Percentiles rank a stretch among this genome's conserved stretches.
These are phyloP conservation scores for Saitozyma sp. DNA, from an alignment of 768 basidiomycete genomes.

Conservation along the genomic window DNA sequence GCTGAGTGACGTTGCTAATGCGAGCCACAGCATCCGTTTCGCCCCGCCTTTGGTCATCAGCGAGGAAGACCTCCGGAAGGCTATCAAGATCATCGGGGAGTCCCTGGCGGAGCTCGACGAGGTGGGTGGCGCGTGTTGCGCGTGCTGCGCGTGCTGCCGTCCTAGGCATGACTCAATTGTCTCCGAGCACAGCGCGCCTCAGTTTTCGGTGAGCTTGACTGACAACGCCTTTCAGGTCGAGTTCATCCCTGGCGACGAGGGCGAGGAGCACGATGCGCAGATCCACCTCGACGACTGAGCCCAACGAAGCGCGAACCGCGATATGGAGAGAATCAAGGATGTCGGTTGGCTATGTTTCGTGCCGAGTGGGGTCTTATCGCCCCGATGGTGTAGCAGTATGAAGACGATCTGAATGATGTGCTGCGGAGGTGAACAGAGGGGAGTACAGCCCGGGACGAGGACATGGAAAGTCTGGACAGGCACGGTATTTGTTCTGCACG, in stretches of 20 bases:
- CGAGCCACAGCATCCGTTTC: slow-evolving; percentile 74
- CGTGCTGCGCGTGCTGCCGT: too few relatives aligned
- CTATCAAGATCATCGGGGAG: slow-evolving; percentile 72
- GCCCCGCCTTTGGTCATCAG: slow-evolving; percentile 92
- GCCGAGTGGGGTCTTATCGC: not conserved
- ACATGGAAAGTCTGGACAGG: too few relatives aligned
- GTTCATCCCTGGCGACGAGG: slow-evolving; percentile 48
- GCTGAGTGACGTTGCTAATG: not conserved
- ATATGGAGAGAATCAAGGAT: too few relatives aligned
- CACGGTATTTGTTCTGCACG: too few relatives aligned
- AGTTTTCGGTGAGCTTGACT: too few relatives aligned
- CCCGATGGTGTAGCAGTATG: not conserved
- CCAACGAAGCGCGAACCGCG: not conserved
- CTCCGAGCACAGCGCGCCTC: too few relatives aligned
- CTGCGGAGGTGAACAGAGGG: not conserved
- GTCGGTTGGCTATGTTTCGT: too few relatives aligned
- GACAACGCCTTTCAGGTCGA: slow-evolving; percentile 34
- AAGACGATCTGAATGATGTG: not conserved
- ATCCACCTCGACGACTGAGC: slow-evolving; percentile 39
- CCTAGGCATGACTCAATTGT: too few relatives aligned
- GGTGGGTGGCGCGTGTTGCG: slow-evolving; percentile 55
- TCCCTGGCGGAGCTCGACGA: slow-evolving; percentile 77
- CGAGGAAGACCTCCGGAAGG: slow-evolving; percentile 77
- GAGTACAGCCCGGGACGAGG: not conserved
- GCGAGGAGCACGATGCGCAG: slow-evolving; percentile 44